phyloP scores from a whole-genome alignment of 208 protist genomes.

The Zelonia costaricensis region DNA sequence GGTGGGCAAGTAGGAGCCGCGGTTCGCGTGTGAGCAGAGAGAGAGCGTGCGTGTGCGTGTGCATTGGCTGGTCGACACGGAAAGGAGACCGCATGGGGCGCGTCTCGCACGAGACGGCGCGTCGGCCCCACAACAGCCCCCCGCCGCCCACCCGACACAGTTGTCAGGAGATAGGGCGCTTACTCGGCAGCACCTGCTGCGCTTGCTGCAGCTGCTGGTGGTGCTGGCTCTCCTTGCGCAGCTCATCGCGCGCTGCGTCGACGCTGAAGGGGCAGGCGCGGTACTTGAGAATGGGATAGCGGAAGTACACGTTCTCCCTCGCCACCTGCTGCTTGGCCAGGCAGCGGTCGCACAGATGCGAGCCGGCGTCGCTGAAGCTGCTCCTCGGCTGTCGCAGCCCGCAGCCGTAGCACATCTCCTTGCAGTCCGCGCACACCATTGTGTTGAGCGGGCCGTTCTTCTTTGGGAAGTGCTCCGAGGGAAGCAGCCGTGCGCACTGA shows the following conservation, averaged over 20 bases:
- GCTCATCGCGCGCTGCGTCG: conserved; percentile 73
- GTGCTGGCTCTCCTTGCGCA: conserved; percentile 36
- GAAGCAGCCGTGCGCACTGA: conserved; percentile 62
- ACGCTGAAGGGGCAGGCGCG: conserved; percentile 82
- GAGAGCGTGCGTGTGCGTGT: too few relatives aligned
- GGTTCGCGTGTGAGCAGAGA: too few relatives aligned
- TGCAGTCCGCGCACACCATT: conserved; percentile 76
- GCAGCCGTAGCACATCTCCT: conserved; percentile 71
- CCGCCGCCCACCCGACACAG: too few relatives aligned
- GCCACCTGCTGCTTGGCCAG: conserved; percentile 76
- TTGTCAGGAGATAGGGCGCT: too few relatives aligned
- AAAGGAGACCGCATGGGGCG: too few relatives aligned
- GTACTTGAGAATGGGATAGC: conserved; percentile 89
- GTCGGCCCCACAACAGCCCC: too few relatives aligned
- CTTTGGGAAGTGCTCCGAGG: conserved; percentile 68
- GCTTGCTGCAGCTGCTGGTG: conserved; percentile 5
- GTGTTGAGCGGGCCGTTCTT: conserved; percentile 43
- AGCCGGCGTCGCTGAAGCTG: conserved; percentile 45
- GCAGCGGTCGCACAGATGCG: conserved; percentile 66
- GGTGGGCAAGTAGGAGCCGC: too few relatives aligned
- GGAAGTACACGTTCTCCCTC: conserved; percentile 85
- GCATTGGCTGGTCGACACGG: too few relatives aligned
- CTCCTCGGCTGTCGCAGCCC: conserved; percentile 53
- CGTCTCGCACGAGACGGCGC: too few relatives aligned
- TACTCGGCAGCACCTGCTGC: too few relatives aligned